These are phyloP conservation scores for Phytophthora ohioensis DNA, from an alignment of 352 stramenopile genomes.

Conservation along the genomic window DNA sequence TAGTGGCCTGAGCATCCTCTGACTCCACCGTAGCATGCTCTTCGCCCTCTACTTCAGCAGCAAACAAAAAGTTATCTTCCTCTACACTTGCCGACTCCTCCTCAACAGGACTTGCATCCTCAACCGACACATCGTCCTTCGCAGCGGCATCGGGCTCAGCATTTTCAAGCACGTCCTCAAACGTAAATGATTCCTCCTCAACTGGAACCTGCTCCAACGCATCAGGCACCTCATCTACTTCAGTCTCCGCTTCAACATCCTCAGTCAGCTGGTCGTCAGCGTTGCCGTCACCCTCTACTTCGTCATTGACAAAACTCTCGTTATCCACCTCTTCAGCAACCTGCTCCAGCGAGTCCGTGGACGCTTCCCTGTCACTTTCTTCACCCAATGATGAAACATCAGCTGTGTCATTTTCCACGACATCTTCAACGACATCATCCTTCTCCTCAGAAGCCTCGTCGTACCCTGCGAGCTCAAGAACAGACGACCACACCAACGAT, in stretches of 20 bases:
- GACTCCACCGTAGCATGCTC: conserved; percentile 1
- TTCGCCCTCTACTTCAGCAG: not conserved
- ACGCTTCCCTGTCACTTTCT: conserved; percentile 4
- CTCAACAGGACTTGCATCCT: not conserved
- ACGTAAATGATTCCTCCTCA: conserved; percentile 2
- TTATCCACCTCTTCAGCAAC: conserved; percentile 14
- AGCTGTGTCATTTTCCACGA: conserved; percentile 7
- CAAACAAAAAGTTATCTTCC: conserved; percentile 4
- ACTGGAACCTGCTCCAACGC: conserved; percentile 1
- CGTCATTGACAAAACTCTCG: conserved; percentile 4
- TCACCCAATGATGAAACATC: conserved; percentile 2
- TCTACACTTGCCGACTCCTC: conserved; percentile 2
- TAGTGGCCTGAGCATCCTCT: not conserved
- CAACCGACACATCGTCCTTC: not conserved
- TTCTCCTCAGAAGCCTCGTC: conserved; percentile 11
- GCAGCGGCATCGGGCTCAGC: conserved; percentile 1
- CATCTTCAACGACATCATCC: not conserved
- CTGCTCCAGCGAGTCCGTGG: conserved; percentile 9
- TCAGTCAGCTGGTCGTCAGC: conserved; percentile 2
- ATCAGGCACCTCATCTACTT: conserved; percentile 5
- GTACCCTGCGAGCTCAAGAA: conserved; percentile 32
- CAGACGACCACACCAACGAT: conserved; percentile 40
- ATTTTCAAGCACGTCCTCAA: conserved; percentile 2
- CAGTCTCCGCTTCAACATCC: conserved; percentile 8
- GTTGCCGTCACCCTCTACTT: not conserved